Conservation (phyloP, 1,284 basidiomycete species). For the Tilletia walkeri region DNA sequence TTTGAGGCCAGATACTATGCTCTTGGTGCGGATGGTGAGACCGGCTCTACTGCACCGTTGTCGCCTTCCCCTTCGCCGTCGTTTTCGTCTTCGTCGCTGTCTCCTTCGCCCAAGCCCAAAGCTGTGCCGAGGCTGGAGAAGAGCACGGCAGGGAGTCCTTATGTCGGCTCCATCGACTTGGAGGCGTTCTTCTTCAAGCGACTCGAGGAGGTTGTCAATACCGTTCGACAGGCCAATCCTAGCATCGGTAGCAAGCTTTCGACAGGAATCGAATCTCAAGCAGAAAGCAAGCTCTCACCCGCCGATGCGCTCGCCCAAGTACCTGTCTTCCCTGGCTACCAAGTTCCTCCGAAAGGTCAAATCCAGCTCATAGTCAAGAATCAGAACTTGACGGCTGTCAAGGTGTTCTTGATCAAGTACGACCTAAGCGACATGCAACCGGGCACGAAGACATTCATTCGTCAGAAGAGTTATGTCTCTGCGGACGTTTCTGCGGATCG, state of each 20-base stretch:
- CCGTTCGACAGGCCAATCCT: not conserved
- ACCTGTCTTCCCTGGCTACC: slow-evolving; percentile 59
- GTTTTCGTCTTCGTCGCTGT: no score
- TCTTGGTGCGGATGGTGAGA: slow-evolving; percentile 20
- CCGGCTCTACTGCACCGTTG: no score
- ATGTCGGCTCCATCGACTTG: slow-evolving; percentile 57
- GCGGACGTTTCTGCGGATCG: not conserved
- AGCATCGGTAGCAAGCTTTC: not conserved
- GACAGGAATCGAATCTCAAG: not conserved
- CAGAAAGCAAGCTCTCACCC: not conserved
- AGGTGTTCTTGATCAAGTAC: slow-evolving; percentile 61
- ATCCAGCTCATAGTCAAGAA: slow-evolving; percentile 61
- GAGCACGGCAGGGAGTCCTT: slow-evolving; percentile 46
- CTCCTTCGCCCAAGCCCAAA: no score
- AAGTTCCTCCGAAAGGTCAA: slow-evolving; percentile 59
- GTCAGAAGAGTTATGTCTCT: slow-evolving; percentile 35
- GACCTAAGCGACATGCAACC: slow-evolving; percentile 57
- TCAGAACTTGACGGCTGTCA: slow-evolving; percentile 56
- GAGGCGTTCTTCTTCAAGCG: slow-evolving; percentile 46
- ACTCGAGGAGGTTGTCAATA: slow-evolving; percentile 17
- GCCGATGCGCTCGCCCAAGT: slow-evolving; percentile 13
- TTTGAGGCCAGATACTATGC: slow-evolving; percentile 56
- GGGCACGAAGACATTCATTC: slow-evolving; percentile 44
- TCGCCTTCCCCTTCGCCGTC: no score
- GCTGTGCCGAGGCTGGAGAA: not conserved